phyloP scores from a whole-genome alignment of 2,329 filamentous ascomycete species.

The Bretziella fagacearum region DNA sequence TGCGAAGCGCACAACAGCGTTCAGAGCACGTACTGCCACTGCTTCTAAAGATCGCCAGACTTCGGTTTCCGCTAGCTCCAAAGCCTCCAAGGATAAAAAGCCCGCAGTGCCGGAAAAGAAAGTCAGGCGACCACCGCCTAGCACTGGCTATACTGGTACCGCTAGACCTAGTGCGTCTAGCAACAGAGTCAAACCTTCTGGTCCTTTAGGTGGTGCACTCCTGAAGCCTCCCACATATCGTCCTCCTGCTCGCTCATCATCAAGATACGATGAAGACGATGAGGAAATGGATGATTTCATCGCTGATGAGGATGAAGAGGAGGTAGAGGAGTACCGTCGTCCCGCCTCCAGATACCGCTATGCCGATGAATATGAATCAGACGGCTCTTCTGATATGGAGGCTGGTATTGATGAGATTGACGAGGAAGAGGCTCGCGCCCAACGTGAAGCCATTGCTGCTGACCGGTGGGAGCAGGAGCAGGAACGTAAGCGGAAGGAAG shows the following conservation, averaged over 20 bases:
- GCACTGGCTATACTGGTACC: constrained; percentile 48
- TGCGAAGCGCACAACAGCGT: not conserved
- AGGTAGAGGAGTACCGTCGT: constrained; percentile 23
- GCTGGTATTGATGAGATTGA: constrained; percentile 59
- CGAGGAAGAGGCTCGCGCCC: constrained; percentile 48
- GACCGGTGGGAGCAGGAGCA: constrained; percentile 47
- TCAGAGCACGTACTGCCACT: not conserved
- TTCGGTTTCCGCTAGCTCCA: not conserved
- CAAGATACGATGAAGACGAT: constrained; percentile 40
- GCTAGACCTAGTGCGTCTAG: constrained; percentile 38
- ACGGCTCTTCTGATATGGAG: constrained; percentile 62
- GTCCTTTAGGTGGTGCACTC: constrained; percentile 20
- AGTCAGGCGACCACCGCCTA: constrained; percentile 45
- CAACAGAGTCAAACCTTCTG: constrained; percentile 16
- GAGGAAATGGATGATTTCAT: constrained; percentile 44
- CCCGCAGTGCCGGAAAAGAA: constrained; percentile 34
- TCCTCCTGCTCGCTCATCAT: constrained; percentile 22
- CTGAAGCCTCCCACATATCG: constrained; percentile 19
- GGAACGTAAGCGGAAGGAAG: constrained; percentile 42
- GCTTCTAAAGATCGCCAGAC: not conserved
- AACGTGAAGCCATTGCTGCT: constrained; percentile 46
- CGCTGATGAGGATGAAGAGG: constrained; percentile 45
- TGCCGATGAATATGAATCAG: constrained; percentile 40
- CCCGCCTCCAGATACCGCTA: constrained; percentile 9
- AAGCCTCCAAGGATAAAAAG: constrained; percentile 10